Conservation (phyloP, 2,329 filamentous ascomycete species). For the Scedosporium minutisporum region DNA sequence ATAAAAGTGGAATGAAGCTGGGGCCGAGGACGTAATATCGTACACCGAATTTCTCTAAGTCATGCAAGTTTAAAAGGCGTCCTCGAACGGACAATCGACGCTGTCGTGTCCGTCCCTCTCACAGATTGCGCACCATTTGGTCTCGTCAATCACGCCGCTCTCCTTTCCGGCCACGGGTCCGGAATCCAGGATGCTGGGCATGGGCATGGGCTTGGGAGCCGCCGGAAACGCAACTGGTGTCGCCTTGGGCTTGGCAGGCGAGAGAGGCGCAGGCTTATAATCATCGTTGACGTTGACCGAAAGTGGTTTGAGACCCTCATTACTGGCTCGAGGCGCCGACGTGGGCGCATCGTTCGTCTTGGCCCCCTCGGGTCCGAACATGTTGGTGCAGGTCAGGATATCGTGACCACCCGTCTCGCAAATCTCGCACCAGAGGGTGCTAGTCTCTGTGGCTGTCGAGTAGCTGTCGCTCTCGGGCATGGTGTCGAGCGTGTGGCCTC, state of each 20-base stretch:
- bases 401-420: conserved; percentile 89
- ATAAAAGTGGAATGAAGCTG: neutral
- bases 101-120: conserved; percentile 95
- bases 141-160: conserved; percentile 66
- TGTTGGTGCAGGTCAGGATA: conserved; percentile 86
- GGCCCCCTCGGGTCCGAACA: conserved; percentile 51
- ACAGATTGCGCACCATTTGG: conserved; percentile 95
- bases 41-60: neutral
- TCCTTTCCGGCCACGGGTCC: conserved; percentile 69
- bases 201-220: conserved; percentile 26
- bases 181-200: conserved; percentile 54
- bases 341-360: neutral
- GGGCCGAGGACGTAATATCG: neutral
- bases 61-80: conserved; percentile 48
- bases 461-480: conserved; percentile 63
- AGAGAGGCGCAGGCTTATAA: conserved; percentile 44
- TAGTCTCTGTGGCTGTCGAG: conserved; percentile 62
- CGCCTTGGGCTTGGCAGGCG: conserved; percentile 33
- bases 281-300: conserved; percentile 22
- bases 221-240: conserved; percentile 8
- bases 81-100: conserved; percentile 88
- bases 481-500: conserved; percentile 49
- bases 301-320: conserved; percentile 28
- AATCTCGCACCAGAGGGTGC: conserved; percentile 83
- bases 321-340: conserved; percentile 9